These are phyloP conservation scores for Eutrema japonicum DNA, from an alignment of 345 rosid species.

Conservation along the genomic window DNA sequence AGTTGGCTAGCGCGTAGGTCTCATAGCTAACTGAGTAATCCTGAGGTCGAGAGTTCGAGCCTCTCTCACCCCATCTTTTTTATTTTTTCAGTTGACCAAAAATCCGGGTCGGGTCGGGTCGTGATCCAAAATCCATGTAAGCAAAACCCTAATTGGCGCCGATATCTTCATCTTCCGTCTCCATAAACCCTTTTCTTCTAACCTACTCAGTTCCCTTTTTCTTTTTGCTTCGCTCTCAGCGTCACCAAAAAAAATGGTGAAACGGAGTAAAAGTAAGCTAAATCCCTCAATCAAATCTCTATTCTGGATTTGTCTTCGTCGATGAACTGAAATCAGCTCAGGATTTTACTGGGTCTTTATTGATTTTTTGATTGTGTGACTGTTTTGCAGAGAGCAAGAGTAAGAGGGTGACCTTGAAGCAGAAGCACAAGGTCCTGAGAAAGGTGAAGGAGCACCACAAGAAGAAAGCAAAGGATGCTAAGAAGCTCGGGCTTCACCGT, in stretches of 20 bases:
- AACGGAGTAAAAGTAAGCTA: conserved; percentile 77
- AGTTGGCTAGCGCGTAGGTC: conserved; percentile 94
- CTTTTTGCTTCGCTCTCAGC: background rate
- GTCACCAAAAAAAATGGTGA: conserved; percentile 62
- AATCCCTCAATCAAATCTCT: background rate
- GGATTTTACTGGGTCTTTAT: background rate
- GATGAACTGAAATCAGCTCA: background rate
- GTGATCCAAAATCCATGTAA: conserved; percentile 3
- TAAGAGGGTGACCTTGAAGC: conserved; percentile 77
- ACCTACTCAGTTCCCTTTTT: background rate
- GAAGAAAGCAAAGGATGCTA: conserved; percentile 96
- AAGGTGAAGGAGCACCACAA: conserved; percentile 95
- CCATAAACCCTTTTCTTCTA: conserved; percentile 27
- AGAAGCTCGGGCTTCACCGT: conserved; percentile 63
- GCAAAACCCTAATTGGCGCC: conserved; percentile 44
- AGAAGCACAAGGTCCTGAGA: conserved; percentile 82
- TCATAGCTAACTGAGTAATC: conserved; percentile 73
- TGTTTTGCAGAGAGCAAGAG: conserved; percentile 83
- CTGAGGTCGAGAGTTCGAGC: conserved; percentile 90
- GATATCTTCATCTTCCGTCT: conserved; percentile 5
- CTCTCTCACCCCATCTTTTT: conserved; percentile 67
- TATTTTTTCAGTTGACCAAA: background rate
- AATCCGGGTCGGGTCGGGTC: conserved; percentile 19
- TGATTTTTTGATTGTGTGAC: background rate
- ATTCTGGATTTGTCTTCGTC: background rate